These are phyloP conservation scores for Rhizopus sp. DNA, from an alignment of 371 early-diverging fungal species.

Conservation along the genomic window DNA sequence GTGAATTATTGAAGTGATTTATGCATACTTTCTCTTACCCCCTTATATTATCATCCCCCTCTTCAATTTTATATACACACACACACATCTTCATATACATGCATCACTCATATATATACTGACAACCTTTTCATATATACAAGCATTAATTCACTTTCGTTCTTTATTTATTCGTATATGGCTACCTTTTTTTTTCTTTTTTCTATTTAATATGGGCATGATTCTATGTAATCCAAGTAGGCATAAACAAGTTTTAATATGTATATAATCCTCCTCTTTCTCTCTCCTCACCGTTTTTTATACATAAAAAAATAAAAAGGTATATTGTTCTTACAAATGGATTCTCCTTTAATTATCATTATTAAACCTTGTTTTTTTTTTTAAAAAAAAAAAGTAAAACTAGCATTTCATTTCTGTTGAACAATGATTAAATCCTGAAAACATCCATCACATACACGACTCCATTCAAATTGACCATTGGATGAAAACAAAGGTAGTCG, in stretches of 20 bases:
- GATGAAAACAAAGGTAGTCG: slow-evolving; percentile 37
- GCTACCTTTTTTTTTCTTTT: background rate
- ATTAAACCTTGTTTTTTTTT: background rate
- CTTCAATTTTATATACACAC: background rate
- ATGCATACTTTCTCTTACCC: slow-evolving; percentile 3
- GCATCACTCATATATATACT: background rate
- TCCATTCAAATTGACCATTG: slow-evolving; percentile 31
- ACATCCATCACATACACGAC: slow-evolving; percentile 45
- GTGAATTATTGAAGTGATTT: background rate
- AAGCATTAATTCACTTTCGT: background rate
- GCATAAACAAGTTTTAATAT: background rate
- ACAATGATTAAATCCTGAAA: slow-evolving; percentile 33
- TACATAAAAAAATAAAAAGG: background rate
- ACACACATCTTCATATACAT: background rate
- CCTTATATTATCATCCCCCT: background rate
- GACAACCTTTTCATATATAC: too few relatives aligned
- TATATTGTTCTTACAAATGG: slow-evolving; percentile 1
- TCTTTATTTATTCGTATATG: background rate
- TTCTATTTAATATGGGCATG: background rate
- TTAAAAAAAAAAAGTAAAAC: slow-evolving; percentile 1
- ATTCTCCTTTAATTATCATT: background rate
- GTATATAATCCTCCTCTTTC: slow-evolving; percentile 3
- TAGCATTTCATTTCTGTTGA: slow-evolving; percentile 13
- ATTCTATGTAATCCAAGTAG: too few relatives aligned
- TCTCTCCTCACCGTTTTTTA: too few relatives aligned